Base-by-base conservation (phyloP, 2,329 filamentous ascomycete genomes). In the Colletotrichum tropicicola region DNA sequence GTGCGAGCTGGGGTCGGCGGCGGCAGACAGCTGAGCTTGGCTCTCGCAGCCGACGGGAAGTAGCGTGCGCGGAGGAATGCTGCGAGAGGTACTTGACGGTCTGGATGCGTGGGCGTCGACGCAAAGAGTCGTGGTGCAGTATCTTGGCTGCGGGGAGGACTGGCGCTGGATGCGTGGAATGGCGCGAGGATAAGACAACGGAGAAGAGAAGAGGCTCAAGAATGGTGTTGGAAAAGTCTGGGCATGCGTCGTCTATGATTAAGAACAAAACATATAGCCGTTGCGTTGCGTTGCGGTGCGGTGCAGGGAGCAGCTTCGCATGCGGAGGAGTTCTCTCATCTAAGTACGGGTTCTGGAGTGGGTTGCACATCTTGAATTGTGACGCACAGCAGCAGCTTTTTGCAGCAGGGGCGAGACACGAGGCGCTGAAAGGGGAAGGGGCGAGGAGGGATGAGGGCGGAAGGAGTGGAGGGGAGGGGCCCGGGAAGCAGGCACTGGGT, bases 201-300 rank as follows among this genome's bases (percentile, higher is more conserved):
- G 28, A 45, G 7, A 30, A 44, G 23, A 45, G 47, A 49, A 37
- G 57, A 65, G 55, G 56, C 41, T 52, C 35, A 37, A 53, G 37
- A 65, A 56, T 51, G 45, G 49, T 35, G 61, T 30, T 56, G 28
- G 15, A 56, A 47, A 45, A 55, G 57, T 59, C 49, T 62, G 57
- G 57, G 51, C 57, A 48, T 62, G 57, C 57, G 58, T 65, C 43
- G 56, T 25, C 19, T n/a, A 32, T 49, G 35, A 49, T 49, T 12
- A n/a, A n/a, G n/a, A n/a, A n/a, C n/a, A n/a, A n/a, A n/a, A n/a
- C n/a, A n/a, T n/a, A n/a, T n/a, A n/a, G n/a, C n/a, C n/a, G n/a
- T n/a, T n/a, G n/a, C n/a, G n/a, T n/a, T n/a, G n/a, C n/a, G n/a
- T n/a, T n/a, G n/a, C n/a, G n/a, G n/a, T n/a, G n/a, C n/a, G n/a